These are phyloP conservation scores for Knufia fluminis DNA, from an alignment of 2,329 filamentous ascomycete species.

Conservation along the genomic window DNA sequence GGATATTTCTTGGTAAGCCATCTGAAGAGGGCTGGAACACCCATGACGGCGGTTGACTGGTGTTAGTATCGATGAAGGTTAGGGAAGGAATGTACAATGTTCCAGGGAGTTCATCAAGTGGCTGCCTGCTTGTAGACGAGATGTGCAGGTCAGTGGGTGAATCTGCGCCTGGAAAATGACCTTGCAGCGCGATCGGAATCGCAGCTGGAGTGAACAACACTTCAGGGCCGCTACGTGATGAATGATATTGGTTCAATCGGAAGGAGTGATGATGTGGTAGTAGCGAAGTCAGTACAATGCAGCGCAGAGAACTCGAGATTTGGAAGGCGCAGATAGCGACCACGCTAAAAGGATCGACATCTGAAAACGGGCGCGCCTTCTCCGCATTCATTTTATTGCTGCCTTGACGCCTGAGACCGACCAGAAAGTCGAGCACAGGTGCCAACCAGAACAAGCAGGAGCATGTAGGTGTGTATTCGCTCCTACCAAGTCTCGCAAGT, in stretches of 20 bases:
- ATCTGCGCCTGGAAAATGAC: too few relatives aligned
- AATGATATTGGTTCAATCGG: too few relatives aligned
- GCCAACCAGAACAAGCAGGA: too few relatives aligned
- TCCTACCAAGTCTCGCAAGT: too few relatives aligned
- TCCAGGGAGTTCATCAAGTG: background rate
- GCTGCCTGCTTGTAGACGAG: slow-evolving; percentile 2
- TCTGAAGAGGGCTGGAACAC: slow-evolving; percentile 89
- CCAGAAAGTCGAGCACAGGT: too few relatives aligned
- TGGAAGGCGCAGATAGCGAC: background rate
- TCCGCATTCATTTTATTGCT: background rate
- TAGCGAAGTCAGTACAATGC: background rate
- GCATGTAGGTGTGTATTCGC: too few relatives aligned
- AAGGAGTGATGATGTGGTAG: background rate
- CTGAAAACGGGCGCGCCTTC: background rate
- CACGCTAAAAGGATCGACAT: background rate
- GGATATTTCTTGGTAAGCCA: slow-evolving; percentile 97
- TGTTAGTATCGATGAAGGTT: background rate
- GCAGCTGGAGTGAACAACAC: too few relatives aligned
- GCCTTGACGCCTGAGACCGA: slow-evolving; percentile 1
- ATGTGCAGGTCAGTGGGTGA: too few relatives aligned
- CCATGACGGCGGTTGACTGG: slow-evolving; percentile 49
- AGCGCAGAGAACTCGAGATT: background rate
- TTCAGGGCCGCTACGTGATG: too few relatives aligned
- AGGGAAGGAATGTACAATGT: background rate
- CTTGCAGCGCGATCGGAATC: background rate